Percentiles rank a stretch among this genome's conserved stretches.
Conservation (phyloP, 2,329 filamentous ascomycete genomes). For the Pseudogymnoascus sp. region DNA sequence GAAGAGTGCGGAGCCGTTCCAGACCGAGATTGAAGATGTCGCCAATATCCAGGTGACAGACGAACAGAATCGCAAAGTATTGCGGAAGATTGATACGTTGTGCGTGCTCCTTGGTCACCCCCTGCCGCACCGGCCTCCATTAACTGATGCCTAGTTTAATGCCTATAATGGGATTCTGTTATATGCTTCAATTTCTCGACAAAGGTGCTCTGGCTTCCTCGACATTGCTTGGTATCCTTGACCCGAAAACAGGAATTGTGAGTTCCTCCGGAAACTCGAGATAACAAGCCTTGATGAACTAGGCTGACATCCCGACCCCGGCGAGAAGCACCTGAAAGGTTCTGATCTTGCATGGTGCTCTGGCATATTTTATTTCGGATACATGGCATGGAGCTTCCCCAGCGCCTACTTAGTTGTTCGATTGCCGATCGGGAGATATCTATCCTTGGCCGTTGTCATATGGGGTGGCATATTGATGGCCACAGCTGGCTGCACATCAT, state of each 20-base stretch:
- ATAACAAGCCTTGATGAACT: not conserved
- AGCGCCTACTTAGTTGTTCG: slow-evolving; percentile 27
- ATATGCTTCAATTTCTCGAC: slow-evolving; percentile 20
- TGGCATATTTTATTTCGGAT: slow-evolving; percentile 24
- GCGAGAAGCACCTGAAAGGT: not conserved
- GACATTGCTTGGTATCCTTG: slow-evolving; percentile 46
- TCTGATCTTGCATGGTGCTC: slow-evolving; percentile 6
- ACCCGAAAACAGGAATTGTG: not conserved
- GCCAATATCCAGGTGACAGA: slow-evolving; percentile 1
- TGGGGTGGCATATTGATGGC: slow-evolving; percentile 16
- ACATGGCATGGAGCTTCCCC: slow-evolving; percentile 29
- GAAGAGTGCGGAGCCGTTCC: not conserved
- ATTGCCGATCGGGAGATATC: slow-evolving; percentile 30
- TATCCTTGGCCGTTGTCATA: slow-evolving; percentile 16
- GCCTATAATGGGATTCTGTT: slow-evolving; percentile 18
- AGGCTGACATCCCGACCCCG: not conserved
- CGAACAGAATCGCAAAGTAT: slow-evolving; percentile 13
- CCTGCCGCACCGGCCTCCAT: not conserved
- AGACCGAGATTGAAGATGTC: not conserved
- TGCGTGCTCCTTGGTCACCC: not conserved
- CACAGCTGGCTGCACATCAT: slow-evolving; percentile 15
- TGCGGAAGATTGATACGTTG: slow-evolving; percentile 20
- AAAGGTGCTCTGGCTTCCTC: slow-evolving; percentile 44
- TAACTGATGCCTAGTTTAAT: slow-evolving; percentile 12
- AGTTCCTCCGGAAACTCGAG: not conserved